Base-by-base conservation (phyloP, 768 basidiomycete species). In the Cubamyces sp. region DNA sequence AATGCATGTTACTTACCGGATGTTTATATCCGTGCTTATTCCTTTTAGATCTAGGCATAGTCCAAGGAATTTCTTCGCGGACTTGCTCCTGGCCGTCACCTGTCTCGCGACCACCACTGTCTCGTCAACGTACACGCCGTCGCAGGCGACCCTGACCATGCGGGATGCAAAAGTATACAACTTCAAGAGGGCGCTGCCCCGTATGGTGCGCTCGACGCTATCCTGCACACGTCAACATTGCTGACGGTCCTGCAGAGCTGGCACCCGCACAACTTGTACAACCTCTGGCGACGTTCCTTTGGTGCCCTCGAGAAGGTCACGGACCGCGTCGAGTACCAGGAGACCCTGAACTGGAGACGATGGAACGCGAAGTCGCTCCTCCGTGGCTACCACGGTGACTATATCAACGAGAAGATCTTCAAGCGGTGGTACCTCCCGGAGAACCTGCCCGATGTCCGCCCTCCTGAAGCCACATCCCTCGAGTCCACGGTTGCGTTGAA, bases 341-440 rank as follows among this genome's bases (percentile, higher is more conserved):
- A 79, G 45, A 87, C 91, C 0, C 82, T 98, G 40, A 97, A 92
- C 78, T 92, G 96, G 74, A 91, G 96, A 69, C 90, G 95, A 42
- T 98, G 94, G 93, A 79, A 78, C 19, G 86, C 92, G 14, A 97
- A 96, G 76, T 82, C 87, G 4, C 85, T 94, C 61, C 83, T 94
- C 34, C 87, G 96, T 58, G 96, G 87, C 4, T 98, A 98, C 81
- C 97, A 98, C 72, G 95, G 96, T 23, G 96, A 97, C 81, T 90
- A 84, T 72, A 94, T 98, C 64, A 87, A 87, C 55, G 94, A 96
- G 79, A 90, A 88, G 69, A 88, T 88, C 40, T 98, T 98, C 84
- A 95, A 95, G 73, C 86, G 90, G 60, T 95, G 94, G 91, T 98
- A 94, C 74, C 84, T 99, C 40, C 96, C 96, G 16, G 80, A 84